A percentile compares a stretch with the other conserved stretches of the same genome.
Conservation (phyloP, 352 stramenopile genomes). For the Pythium pectinolyticum region DNA sequence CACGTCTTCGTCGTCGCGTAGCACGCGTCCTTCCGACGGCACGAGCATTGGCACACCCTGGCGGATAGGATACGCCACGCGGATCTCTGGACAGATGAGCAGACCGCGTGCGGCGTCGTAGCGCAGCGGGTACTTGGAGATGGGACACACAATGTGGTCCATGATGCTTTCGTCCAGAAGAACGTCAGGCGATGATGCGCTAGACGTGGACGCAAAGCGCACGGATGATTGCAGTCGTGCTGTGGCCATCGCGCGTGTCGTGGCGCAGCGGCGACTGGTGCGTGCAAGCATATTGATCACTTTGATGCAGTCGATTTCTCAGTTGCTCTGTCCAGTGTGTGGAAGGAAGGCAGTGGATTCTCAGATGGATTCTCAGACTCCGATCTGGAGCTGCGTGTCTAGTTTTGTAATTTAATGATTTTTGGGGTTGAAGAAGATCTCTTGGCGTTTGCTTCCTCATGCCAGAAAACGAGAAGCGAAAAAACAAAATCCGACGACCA, state of each 20-base stretch:
- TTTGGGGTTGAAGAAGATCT: conserved; percentile 24
- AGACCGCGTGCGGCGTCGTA: conserved; percentile 60
- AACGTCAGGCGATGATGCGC: conserved; percentile 10
- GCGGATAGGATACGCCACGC: conserved; percentile 84
- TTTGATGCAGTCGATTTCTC: too few relatives aligned
- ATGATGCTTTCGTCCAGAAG: conserved; percentile 69
- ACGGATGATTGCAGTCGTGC: neutral
- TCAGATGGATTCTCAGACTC: conserved; percentile 3
- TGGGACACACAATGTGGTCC: conserved; percentile 80
- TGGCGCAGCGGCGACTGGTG: neutral
- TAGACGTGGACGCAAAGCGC: neutral
- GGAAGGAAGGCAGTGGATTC: neutral
- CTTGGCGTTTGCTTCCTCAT: neutral
- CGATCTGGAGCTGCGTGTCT: neutral
- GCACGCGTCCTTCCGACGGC: conserved; percentile 66
- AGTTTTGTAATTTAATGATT: conserved; percentile 9
- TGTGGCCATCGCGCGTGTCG: neutral
- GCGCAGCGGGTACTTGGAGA: conserved; percentile 82
- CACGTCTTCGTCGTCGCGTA: conserved; percentile 47
- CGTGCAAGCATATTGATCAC: neutral
- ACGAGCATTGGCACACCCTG: conserved; percentile 71
- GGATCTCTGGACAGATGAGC: conserved; percentile 81
- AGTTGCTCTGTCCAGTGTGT: neutral
- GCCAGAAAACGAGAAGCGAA: conserved; percentile 12
- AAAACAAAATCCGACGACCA: neutral